These are phyloP conservation scores for Candida silvicultrix DNA, from an alignment of 805 yeast genomes.

Conservation along the genomic window DNA sequence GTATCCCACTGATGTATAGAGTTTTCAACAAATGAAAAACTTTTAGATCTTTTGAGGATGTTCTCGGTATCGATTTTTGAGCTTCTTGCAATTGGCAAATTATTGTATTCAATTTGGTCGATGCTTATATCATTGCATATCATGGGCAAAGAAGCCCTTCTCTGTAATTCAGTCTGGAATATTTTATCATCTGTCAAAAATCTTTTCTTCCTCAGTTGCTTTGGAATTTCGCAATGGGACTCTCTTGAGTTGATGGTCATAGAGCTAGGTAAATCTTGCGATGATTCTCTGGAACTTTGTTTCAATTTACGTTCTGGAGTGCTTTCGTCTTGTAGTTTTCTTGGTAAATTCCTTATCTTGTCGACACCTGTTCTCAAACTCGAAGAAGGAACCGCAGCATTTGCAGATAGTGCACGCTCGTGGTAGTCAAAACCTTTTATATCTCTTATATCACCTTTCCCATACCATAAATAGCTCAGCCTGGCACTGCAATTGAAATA, in stretches of 20 bases:
- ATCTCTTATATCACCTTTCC: constrained; percentile 38
- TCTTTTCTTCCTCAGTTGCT: not conserved
- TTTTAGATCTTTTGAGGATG: constrained; percentile 25
- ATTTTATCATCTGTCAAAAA: not conserved
- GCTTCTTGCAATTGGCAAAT: constrained; percentile 12
- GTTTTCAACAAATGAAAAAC: constrained; percentile 29
- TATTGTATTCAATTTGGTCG: constrained; percentile 19
- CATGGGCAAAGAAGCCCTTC: not conserved
- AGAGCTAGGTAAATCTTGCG: not conserved
- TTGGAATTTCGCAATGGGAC: not conserved
- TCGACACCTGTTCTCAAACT: constrained; percentile 21
- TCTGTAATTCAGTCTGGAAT: not conserved
- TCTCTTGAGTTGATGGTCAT: not conserved
- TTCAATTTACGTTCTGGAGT: constrained; percentile 1
- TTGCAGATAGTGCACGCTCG: constrained; percentile 1
- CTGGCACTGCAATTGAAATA: constrained; percentile 25
- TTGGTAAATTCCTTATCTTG: constrained; percentile 19
- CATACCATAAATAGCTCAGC: constrained; percentile 40
- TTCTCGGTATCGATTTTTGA: constrained; percentile 1
- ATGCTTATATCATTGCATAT: constrained; percentile 25
- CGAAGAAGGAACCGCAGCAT: not conserved
- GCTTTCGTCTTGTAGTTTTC: constrained; percentile 13
- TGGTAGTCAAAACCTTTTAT: constrained; percentile 19
- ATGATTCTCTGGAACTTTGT: not conserved
- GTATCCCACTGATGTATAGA: constrained; percentile 7